Percentiles rank a stretch among this genome's conserved stretches.
phyloP scores from a whole-genome alignment of 441 rosid species.

The Brassica balearica region DNA sequence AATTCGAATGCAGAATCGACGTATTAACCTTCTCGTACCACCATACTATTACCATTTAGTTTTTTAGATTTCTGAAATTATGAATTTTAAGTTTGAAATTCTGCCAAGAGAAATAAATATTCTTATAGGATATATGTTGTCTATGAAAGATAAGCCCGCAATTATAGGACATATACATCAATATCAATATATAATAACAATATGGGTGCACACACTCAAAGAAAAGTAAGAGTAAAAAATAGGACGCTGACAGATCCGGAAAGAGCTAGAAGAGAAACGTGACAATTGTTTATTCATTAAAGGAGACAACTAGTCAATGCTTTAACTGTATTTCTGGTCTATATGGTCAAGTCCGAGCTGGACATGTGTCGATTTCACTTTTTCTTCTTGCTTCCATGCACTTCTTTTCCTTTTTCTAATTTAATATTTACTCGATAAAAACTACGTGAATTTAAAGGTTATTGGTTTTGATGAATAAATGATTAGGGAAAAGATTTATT shows the following conservation, averaged over 20 bases:
- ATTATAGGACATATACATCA: no score
- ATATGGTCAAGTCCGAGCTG: slow-evolving; percentile 29
- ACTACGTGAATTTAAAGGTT: neutral
- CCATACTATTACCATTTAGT: neutral
- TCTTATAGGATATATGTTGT: neutral
- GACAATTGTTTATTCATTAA: slow-evolving; percentile 34
- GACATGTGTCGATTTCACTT: slow-evolving; percentile 31
- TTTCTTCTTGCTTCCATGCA: slow-evolving; percentile 10
- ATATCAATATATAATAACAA: neutral
- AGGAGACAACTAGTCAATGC: slow-evolving; percentile 41
- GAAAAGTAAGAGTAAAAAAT: neutral
- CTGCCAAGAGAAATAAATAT: neutral
- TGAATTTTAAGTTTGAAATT: neutral
- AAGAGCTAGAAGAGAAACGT: slow-evolving; percentile 41
- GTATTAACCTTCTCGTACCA: neutral
- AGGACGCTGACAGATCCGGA: slow-evolving; percentile 39
- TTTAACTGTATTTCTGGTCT: slow-evolving; percentile 19
- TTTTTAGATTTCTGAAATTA: neutral
- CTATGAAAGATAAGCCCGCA: neutral
- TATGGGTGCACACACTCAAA: slow-evolving; percentile 10
- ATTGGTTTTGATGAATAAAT: neutral
- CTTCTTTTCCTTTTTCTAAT: slow-evolving; percentile 1
- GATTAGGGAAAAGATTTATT: neutral
- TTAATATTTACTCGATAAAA: neutral
- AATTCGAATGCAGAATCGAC: neutral